Conservation (phyloP, 2,329 filamentous ascomycete genomes). For the Neodidymelliopsis sp. region DNA sequence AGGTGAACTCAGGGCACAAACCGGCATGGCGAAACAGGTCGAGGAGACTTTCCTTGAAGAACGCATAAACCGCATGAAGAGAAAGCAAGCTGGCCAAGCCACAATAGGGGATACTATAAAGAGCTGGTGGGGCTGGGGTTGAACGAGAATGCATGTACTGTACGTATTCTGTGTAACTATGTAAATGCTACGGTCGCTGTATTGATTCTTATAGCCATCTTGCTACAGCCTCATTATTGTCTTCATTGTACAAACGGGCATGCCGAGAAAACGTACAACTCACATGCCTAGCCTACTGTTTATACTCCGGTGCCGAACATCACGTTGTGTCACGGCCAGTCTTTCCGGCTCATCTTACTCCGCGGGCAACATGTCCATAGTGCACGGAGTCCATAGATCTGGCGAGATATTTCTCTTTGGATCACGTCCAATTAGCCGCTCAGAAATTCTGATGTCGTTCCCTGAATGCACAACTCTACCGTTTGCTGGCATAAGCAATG, state of each 20-base stretch:
- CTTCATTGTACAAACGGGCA: neutral
- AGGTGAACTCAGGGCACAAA: slow-evolving; percentile 44
- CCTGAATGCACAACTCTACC: too few relatives aligned
- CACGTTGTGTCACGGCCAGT: too few relatives aligned
- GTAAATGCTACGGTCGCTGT: slow-evolving; percentile 1
- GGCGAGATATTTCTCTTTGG: too few relatives aligned
- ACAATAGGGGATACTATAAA: slow-evolving; percentile 51
- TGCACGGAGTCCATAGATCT: too few relatives aligned
- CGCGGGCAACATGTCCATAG: too few relatives aligned
- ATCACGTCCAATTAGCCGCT: too few relatives aligned
- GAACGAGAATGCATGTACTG: slow-evolving; percentile 16
- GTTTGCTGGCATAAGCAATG: too few relatives aligned
- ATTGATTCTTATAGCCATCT: slow-evolving; percentile 3
- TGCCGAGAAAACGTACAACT: too few relatives aligned
- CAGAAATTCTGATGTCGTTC: too few relatives aligned
- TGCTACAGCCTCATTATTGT: neutral
- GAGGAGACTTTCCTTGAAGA: slow-evolving; percentile 45
- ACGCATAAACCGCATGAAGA: slow-evolving; percentile 45
- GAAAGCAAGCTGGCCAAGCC: slow-evolving; percentile 44
- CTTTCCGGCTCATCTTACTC: too few relatives aligned
- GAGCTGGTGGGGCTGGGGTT: slow-evolving; percentile 47
- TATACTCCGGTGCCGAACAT: too few relatives aligned
- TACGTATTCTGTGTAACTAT: slow-evolving; percentile 16
- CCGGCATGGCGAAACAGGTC: slow-evolving; percentile 41
- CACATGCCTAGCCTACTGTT: too few relatives aligned